These are phyloP conservation scores for Scheffersomyces titani DNA, from an alignment of 1,139 yeast species.

Conservation along the genomic window DNA sequence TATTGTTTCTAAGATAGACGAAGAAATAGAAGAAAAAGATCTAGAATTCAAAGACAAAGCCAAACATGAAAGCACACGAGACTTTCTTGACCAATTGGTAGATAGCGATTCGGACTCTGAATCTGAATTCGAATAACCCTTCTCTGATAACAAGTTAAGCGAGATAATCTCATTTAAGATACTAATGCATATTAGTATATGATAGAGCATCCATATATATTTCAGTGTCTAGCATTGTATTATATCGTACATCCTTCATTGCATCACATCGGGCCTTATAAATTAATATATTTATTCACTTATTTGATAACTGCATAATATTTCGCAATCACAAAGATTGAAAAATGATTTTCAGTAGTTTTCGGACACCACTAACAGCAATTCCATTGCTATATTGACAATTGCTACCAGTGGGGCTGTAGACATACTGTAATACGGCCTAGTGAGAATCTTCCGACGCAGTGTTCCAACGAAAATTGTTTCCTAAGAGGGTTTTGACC, in stretches of 20 bases:
- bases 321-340: neutral
- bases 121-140: neutral
- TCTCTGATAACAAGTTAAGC: no score
- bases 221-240: neutral
- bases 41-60: neutral
- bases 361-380: neutral
- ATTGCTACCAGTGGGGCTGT: neutral
- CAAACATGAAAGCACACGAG: neutral
- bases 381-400: neutral
- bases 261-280: no score
- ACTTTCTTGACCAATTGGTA: neutral
- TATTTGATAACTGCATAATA: neutral
- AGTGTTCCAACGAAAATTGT: neutral
- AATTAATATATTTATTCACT: no score
- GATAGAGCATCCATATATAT: neutral
- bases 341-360: neutral
- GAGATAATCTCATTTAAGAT: neutral
- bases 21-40: slow-evolving; percentile 13
- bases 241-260: no score
- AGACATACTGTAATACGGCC: neutral
- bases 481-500: neutral
- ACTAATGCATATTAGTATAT: no score
- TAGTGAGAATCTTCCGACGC: neutral
- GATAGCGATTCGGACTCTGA: neutral
- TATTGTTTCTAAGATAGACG: slow-evolving; percentile 12